Percentiles rank a stretch among this genome's conserved stretches.
Conservation (phyloP, 139 green algal genomes). For the Astrephomene gubernaculifera region DNA sequence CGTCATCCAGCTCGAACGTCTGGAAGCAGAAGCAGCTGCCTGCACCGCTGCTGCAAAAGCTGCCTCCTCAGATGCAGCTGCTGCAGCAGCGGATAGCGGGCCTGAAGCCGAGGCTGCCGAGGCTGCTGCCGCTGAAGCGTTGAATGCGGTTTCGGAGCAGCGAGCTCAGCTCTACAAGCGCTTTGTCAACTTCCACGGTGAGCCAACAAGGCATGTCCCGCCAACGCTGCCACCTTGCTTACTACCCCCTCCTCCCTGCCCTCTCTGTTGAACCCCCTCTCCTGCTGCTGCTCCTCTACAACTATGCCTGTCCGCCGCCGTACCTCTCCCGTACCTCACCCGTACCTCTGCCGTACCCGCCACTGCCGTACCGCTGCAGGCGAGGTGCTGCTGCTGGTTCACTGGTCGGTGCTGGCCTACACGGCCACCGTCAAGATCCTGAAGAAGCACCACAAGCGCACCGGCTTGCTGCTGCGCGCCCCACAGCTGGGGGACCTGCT, state of each 20-base stretch:
- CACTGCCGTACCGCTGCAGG: constrained; percentile 49
- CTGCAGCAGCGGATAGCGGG: background rate
- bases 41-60: background rate
- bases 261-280: too few relatives aligned
- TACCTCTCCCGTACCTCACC: background rate
- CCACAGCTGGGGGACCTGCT: constrained; percentile 81
- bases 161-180: constrained; percentile 49
- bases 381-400: constrained; percentile 83
- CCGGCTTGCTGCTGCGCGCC: constrained; percentile 68
- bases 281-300: too few relatives aligned
- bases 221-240: background rate
- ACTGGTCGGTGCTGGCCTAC: constrained; percentile 87
- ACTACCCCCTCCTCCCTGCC: background rate
- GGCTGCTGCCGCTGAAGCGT: background rate
- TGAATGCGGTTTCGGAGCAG: constrained; percentile 19
- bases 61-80: background rate
- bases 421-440: constrained; percentile 87
- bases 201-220: background rate
- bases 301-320: too few relatives aligned
- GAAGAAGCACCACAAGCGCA: constrained; percentile 94
- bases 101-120: background rate
- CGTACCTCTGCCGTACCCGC: too few relatives aligned
- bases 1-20: constrained; percentile 70
- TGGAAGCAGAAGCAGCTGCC: constrained; percentile 38
- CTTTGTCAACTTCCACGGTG: constrained; percentile 81